Percentiles rank a stretch among this genome's conserved stretches.
Conservation (phyloP, 495 filamentous ascomycete species). For the Lasiosphaeris hirsuta region DNA sequence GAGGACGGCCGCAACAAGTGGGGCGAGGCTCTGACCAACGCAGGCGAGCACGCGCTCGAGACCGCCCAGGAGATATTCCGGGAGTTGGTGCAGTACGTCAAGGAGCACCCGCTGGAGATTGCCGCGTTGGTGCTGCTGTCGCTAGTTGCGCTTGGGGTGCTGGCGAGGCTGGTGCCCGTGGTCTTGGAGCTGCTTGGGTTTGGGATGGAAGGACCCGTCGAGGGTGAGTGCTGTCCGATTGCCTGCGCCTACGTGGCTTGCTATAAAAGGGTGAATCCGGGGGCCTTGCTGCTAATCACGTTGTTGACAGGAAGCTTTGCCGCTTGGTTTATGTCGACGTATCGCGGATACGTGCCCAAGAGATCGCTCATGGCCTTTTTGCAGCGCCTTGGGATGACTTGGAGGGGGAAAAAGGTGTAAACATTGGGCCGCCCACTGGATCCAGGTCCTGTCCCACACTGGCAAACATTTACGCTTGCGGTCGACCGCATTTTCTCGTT, state of each 20-base stretch:
- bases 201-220: conserved; percentile 43
- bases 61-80: conserved; percentile 3
- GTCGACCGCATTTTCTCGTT: too few species aligned
- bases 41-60: conserved; percentile 8
- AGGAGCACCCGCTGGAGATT: conserved; percentile 17
- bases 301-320: conserved; percentile 10
- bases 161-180: conserved; percentile 43
- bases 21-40: conserved; percentile 17
- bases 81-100: conserved; percentile 15
- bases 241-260: neutral
- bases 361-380: conserved; percentile 49
- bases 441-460: too few species aligned
- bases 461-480: too few species aligned
- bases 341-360: conserved; percentile 45
- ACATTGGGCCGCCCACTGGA: too few species aligned
- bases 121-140: conserved; percentile 22
- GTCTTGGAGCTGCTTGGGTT: conserved; percentile 49
- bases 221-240: neutral
- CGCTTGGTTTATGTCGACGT: conserved; percentile 20
- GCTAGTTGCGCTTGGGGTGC: conserved; percentile 49
- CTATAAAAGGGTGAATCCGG: neutral
- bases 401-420: neutral
- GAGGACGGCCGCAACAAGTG: conserved; percentile 4
- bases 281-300: neutral
- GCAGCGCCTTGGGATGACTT: conserved; percentile 50